Evolutionary conservation across 2,329 filamentous ascomycete genomes (phyloP).

Genomic region (Cordyceps cateniannulata): DNA sequence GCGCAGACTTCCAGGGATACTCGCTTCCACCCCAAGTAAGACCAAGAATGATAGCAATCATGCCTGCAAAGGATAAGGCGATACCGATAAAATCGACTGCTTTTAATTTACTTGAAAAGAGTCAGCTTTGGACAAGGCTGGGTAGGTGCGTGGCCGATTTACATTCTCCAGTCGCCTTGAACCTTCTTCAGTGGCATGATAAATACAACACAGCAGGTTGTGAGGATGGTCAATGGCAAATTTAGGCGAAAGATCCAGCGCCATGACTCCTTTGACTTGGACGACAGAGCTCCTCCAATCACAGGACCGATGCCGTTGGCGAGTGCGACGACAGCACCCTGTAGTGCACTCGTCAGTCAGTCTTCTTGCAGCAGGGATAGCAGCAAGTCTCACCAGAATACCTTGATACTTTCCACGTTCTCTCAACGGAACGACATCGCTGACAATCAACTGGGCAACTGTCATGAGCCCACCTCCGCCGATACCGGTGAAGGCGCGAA

Average conservation of each 20-base stretch:
- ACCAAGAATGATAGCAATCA: conserved; percentile 40
- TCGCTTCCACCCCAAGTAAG: conserved; percentile 55
- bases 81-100: conserved; percentile 46
- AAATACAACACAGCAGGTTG: conserved; percentile 41
- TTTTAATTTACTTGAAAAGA: conserved; percentile 34
- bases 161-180: conserved; percentile 43
- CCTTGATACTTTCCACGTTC: conserved; percentile 71
- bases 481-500: conserved; percentile 41
- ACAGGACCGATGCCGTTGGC: conserved; percentile 49
- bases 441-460: conserved; percentile 62
- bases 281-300: conserved; percentile 44
- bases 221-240: conserved; percentile 42
- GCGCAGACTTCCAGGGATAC: conserved; percentile 48
- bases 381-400: conserved; percentile 28
- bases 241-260: conserved; percentile 50
- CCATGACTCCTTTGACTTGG: conserved; percentile 39
- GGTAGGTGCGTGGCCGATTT: too few species aligned
- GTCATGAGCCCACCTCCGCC: conserved; percentile 68
- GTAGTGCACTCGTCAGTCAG: background rate
- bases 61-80: conserved; percentile 38
- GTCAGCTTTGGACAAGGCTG: background rate
- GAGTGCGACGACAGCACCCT: conserved; percentile 44
- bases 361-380: too few species aligned
- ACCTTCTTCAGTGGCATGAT: conserved; percentile 52
- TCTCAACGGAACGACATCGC: conserved; percentile 62